phyloP scores from a whole-genome alignment of 805 yeast species.

The Nakazawaea holstii region DNA sequence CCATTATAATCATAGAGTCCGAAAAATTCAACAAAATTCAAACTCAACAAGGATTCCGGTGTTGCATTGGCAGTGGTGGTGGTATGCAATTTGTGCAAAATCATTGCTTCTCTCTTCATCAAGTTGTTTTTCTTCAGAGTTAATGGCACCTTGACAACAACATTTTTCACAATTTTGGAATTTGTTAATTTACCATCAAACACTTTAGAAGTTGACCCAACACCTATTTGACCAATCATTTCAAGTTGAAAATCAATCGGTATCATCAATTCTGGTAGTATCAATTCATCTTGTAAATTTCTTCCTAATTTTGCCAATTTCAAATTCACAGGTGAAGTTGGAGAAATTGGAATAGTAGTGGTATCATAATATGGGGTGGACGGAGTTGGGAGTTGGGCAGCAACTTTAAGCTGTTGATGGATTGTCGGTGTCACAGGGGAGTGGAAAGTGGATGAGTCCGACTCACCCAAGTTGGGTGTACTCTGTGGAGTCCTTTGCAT shows the following conservation, averaged over 20 bases:
- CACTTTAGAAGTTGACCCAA: constrained; percentile 1
- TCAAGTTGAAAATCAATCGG: neutral
- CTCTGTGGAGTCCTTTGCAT: too few species aligned
- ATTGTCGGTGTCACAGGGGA: neutral
- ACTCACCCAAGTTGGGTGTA: too few species aligned
- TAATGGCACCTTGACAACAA: constrained; percentile 3
- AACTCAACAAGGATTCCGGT: neutral
- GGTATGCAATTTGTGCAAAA: neutral
- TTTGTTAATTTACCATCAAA: neutral
- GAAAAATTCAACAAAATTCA: constrained; percentile 21
- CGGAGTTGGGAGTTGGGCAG: neutral
- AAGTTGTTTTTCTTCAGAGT: neutral
- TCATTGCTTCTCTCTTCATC: constrained; percentile 3
- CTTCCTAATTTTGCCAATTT: neutral
- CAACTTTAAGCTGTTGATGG: neutral
- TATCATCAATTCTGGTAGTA: neutral
- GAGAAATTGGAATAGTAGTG: neutral
- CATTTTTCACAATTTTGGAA: neutral
- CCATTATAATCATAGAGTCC: constrained; percentile 23
- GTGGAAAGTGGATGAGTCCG: neutral
- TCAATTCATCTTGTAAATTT: constrained; percentile 5
- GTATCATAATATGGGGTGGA: neutral
- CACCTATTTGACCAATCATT: neutral
- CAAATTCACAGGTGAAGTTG: neutral
- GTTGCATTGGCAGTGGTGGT: too few species aligned